Evolutionary conservation across 352 stramenopile genomes (phyloP).

Genomic region (Achlya hypogyna): DNA sequence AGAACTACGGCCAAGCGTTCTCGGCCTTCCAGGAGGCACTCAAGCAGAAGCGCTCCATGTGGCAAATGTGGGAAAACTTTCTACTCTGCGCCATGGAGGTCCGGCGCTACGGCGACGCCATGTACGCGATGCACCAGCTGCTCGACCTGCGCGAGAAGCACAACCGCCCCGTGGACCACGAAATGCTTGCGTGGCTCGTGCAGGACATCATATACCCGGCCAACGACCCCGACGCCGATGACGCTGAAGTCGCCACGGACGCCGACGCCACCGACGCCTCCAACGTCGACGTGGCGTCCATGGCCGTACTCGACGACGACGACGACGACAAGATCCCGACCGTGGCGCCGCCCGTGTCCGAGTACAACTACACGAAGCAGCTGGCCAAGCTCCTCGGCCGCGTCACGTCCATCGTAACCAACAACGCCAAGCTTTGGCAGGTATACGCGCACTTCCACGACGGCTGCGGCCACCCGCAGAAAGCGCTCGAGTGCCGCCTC

Average conservation of each 20-base stretch:
- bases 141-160: slow-evolving; percentile 74
- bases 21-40: slow-evolving; percentile 75
- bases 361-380: slow-evolving; percentile 60
- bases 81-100: slow-evolving; percentile 69
- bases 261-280: slow-evolving; percentile 23
- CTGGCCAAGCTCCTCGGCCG: slow-evolving; percentile 67
- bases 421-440: slow-evolving; percentile 72
- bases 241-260: slow-evolving; percentile 24
- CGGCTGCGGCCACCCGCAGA: slow-evolving; percentile 43
- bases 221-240: slow-evolving; percentile 27
- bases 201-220: slow-evolving; percentile 64
- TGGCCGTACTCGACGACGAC: slow-evolving; percentile 20
- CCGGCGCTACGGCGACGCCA: slow-evolving; percentile 59
- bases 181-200: slow-evolving; percentile 75
- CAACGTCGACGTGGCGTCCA: slow-evolving; percentile 23
- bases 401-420: slow-evolving; percentile 68
- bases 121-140: slow-evolving; percentile 78
- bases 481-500: slow-evolving; percentile 66
- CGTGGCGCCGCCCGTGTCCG: slow-evolving; percentile 40
- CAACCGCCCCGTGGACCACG: slow-evolving; percentile 60
- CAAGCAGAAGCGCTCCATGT: slow-evolving; percentile 87
- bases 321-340: slow-evolving; percentile 42
- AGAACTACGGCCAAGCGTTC: slow-evolving; percentile 68
- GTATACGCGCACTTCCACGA: slow-evolving; percentile 78
- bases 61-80: slow-evolving; percentile 91